phyloP scores from a whole-genome alignment of 805 yeast genomes.

The Cyberlindnera samutprakarnensis region DNA sequence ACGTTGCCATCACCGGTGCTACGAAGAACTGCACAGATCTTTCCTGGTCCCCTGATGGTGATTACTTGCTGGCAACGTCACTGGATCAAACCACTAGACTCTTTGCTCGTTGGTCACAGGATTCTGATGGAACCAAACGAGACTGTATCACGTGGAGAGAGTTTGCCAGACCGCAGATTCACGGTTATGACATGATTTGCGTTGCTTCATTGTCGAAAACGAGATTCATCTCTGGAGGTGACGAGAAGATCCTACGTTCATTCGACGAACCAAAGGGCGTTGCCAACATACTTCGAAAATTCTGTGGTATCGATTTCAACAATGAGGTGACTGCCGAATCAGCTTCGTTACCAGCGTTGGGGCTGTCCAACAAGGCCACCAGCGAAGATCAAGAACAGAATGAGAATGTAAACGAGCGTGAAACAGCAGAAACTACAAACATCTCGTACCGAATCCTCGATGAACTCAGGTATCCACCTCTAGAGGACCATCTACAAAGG shows the following conservation, averaged over 20 bases:
- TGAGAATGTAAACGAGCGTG: constrained; percentile 22
- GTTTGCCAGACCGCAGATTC: constrained; percentile 95
- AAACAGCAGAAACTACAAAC: constrained; percentile 28
- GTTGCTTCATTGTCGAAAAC: constrained; percentile 52
- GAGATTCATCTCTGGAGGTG: constrained; percentile 87
- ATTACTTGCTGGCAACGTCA: constrained; percentile 68
- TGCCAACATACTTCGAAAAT: constrained; percentile 47
- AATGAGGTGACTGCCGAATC: constrained; percentile 55
- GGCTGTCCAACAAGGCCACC: constrained; percentile 86
- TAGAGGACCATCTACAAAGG: constrained; percentile 87
- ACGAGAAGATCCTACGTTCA: constrained; percentile 84
- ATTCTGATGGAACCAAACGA: constrained; percentile 25
- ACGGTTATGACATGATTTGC: constrained; percentile 94
- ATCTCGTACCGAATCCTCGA: constrained; percentile 41
- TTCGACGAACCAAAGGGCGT: constrained; percentile 85
- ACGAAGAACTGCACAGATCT: constrained; percentile 68
- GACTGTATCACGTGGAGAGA: constrained; percentile 63
- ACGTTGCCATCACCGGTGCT: constrained; percentile 68
- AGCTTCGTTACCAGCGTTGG: constrained; percentile 89
- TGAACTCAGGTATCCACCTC: constrained; percentile 53
- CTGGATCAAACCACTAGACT: constrained; percentile 91
- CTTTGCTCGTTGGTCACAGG: constrained; percentile 52
- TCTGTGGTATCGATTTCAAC: constrained; percentile 38
- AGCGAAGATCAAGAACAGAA: constrained; percentile 29
- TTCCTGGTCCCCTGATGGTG: constrained; percentile 64